Base-by-base conservation (phyloP, 2,329 filamentous ascomycete genomes). In the Raffaelea arxii region DNA sequence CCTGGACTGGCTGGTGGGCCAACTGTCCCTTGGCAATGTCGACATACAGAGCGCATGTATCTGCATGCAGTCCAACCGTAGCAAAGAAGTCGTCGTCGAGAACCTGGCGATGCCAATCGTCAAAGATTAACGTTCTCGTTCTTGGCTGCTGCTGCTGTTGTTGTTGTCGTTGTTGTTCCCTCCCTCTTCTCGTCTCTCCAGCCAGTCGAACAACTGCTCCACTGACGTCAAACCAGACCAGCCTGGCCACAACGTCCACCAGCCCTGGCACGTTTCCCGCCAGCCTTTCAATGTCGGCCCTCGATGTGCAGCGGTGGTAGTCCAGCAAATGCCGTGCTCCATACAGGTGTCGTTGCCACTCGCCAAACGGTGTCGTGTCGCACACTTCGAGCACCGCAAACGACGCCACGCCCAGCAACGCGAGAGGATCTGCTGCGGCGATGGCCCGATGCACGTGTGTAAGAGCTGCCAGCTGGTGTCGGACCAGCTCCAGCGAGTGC, bases 301-400 rank as follows among this genome's bases (percentile, higher is more conserved):
- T 57, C 7, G 55, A 59, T 2, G 51, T 57, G 40, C 66, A 68
- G 30, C 39, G 43, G 47, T 68, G 65, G 16, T 59, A 61, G 44
- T 69, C 66, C 2, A 69, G 58, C 6, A 69, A 46, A 0, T 63
- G 65, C 6, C 60, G 61, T 0, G 66, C 66, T 2, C 66, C 66
- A 32, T 63, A 57, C 1, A 69, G 52, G 52, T 69, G 65, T 5
- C 62, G 56, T 36, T 62, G 49, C 66, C 66, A 62, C 41, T 62
- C 57, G 0, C 62, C 62, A 45, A 69, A 70, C n/a, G n/a, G n/a
- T 0, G 63, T 58, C 0, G 64, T 60, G 25, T 67, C 65, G 35
- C 61, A 67, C 0, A 70, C 66, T 12, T 69, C 67, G 23, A 69
- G 65, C 27, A 70, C 63, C 1, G 66, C 66, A 49, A 70, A 69